A percentile compares a stretch with the other conserved stretches of the same genome.
These are phyloP conservation scores for Colletotrichum karsti DNA, from an alignment of 2,329 filamentous ascomycete species.

Conservation along the genomic window DNA sequence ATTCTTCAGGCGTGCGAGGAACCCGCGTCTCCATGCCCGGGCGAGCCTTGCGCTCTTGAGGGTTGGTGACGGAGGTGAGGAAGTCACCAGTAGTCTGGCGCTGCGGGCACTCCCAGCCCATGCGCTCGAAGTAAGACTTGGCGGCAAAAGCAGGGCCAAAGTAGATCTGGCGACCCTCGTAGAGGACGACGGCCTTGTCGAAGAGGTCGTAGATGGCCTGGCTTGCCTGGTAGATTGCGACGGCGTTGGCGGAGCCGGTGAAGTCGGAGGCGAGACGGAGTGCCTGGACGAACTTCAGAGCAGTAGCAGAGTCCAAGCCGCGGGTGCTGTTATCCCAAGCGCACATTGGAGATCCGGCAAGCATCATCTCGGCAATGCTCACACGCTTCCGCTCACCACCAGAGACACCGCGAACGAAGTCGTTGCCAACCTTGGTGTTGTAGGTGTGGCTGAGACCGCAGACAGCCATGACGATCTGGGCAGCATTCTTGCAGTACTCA, in stretches of 20 bases:
- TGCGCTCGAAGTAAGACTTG: conserved; percentile 70
- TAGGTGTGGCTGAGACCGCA: conserved; percentile 79
- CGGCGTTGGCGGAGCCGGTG: conserved; percentile 66
- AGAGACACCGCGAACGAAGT: conserved; percentile 76
- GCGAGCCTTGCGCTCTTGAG: conserved; percentile 62
- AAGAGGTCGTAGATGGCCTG: conserved; percentile 77
- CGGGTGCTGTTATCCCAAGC: conserved; percentile 79
- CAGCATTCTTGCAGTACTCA: conserved; percentile 69
- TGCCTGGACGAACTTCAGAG: conserved; percentile 76
- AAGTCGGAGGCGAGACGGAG: conserved; percentile 73
- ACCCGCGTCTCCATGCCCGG: conserved; percentile 68
- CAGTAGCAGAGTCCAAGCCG: conserved; percentile 78
- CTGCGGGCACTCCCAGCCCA: conserved; percentile 74
- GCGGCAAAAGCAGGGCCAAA: conserved; percentile 71
- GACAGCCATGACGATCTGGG: conserved; percentile 73
- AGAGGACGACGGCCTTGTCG: conserved; percentile 78
- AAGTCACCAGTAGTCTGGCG: conserved; percentile 77
- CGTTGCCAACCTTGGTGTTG: conserved; percentile 78
- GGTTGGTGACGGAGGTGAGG: conserved; percentile 74
- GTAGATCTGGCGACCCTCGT: conserved; percentile 82
- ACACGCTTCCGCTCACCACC: conserved; percentile 83
- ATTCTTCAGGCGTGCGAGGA: conserved; percentile 76
- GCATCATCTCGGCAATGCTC: conserved; percentile 80
- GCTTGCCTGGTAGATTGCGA: conserved; percentile 78
- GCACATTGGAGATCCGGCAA: conserved; percentile 65